Evolutionary conservation across 495 filamentous ascomycete genomes (phyloP), one percentile per base, ranked within the genome.

Genomic region (Cladorrhinum samala): DNA sequence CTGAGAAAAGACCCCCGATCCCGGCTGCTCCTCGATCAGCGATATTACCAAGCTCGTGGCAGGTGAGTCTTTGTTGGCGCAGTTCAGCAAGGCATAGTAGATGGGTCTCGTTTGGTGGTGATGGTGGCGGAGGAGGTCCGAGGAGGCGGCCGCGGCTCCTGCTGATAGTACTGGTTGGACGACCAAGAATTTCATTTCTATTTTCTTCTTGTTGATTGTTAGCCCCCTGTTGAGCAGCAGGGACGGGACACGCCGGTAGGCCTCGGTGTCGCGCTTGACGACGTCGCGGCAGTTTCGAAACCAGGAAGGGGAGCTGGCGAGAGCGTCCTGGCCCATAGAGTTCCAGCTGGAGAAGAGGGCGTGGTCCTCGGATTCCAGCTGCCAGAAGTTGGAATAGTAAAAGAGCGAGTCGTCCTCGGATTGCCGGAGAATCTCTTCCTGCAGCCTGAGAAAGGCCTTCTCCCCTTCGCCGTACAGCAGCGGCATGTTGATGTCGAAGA

Each of bases 391-490:
- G 27, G 23, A 2, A 14, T 55, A 40, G 18, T 13, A 46, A 17
- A 50, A 50, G 14, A 50, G 30, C 1, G 47, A 55, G 40, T 55
- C 52, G 37, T 58, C 56, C 11, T 51, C 56, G n/a, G 41, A 46
- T 16, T 46, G 46, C 9, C 42, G 46, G 2, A 57, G 19, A 18
- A 60, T 52, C 50, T 65, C 53, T 2, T 56, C 52, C 52, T 49
- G 47, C 2, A 60, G 54, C 24, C 63, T 50, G 3, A 20, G 6
- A 37, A 62, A 61, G 21, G 63, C 60, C 17, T 56, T 55, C 13
- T 50, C 49, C 2, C 64, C 59, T 47, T 68, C 67, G 9, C 65
- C 65, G 39, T 67, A 70, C 6, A 68, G 17, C 9, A 60, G 50
- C n/a, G 64, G 57, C 53, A 68, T 61, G 25, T 53, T 53, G 16